Percentiles rank a stretch among this genome's conserved stretches.
Evolutionary conservation across 805 yeast species (phyloP).

Genomic region (Yarrowia bubula): DNA sequence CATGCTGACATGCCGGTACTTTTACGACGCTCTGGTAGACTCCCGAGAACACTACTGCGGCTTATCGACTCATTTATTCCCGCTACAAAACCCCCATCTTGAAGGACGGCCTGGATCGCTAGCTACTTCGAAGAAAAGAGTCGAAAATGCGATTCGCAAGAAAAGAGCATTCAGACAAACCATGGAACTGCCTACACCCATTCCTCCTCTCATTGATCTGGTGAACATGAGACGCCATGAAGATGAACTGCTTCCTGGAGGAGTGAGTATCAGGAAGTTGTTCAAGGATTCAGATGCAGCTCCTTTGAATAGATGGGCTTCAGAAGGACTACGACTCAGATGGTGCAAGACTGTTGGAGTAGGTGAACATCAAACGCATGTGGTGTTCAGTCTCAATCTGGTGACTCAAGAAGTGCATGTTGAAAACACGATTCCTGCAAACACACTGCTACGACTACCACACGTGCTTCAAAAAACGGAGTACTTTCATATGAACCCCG

Average conservation of each 20-base stretch:
- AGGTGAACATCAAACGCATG: neutral
- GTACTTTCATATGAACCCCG: conserved; percentile 20
- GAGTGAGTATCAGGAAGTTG: neutral
- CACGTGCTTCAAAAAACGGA: conserved; percentile 15
- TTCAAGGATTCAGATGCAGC: conserved; percentile 6
- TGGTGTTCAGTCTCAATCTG: neutral
- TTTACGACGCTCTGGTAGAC: neutral
- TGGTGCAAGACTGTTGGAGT: conserved; percentile 16
- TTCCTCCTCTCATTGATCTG: neutral
- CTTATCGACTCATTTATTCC: neutral
- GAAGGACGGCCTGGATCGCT: neutral
- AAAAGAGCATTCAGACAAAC: neutral
- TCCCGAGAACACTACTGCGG: conserved; percentile 1
- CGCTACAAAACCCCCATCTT: conserved; percentile 2
- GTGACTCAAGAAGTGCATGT: neutral
- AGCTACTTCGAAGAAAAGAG: neutral
- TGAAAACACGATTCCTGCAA: conserved; percentile 9
- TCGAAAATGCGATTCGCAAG: neutral
- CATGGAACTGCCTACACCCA: neutral
- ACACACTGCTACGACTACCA: neutral
- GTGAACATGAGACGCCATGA: neutral
- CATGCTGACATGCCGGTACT: neutral
- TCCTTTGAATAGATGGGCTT: conserved; percentile 11
- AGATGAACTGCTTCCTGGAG: neutral
- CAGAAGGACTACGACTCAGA: neutral